These are phyloP conservation scores for Mycotypha africana DNA, from an alignment of 371 early-diverging fungal species.

Conservation along the genomic window DNA sequence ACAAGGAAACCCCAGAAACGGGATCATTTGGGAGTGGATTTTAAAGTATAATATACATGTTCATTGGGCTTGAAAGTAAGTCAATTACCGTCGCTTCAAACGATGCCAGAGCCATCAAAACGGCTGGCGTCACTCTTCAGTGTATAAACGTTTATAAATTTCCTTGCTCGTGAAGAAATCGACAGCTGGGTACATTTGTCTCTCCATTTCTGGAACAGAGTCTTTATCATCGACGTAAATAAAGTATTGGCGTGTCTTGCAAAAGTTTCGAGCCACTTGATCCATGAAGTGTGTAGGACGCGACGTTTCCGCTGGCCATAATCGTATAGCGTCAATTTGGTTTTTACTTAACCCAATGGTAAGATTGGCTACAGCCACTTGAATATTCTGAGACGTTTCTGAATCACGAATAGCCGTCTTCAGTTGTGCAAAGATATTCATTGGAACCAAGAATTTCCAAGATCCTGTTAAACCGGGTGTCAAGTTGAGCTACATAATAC, in stretches of 20 bases:
- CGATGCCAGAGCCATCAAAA: too few species aligned
- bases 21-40: too few species aligned
- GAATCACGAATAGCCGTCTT: background rate
- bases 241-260: slow-evolving; percentile 12
- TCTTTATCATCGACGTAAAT: slow-evolving; percentile 15
- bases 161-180: slow-evolving; percentile 10
- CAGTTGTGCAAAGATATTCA: background rate
- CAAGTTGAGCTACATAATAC: background rate
- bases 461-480: slow-evolving; percentile 8
- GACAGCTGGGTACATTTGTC: background rate
- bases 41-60: too few species aligned
- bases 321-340: background rate
- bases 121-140: too few species aligned
- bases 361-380: background rate
- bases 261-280: background rate
- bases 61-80: too few species aligned
- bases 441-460: slow-evolving; percentile 17
- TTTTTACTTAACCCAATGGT: slow-evolving; percentile 4
- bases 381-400: background rate
- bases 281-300: slow-evolving; percentile 4
- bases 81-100: too few species aligned
- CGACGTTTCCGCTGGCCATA: slow-evolving; percentile 4
- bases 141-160: too few species aligned
- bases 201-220: background rate
- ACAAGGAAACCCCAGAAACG: too few species aligned